Evolutionary conservation across 306 rosid genomes (phyloP).

Genomic region (Aeschynomene evenia): DNA sequence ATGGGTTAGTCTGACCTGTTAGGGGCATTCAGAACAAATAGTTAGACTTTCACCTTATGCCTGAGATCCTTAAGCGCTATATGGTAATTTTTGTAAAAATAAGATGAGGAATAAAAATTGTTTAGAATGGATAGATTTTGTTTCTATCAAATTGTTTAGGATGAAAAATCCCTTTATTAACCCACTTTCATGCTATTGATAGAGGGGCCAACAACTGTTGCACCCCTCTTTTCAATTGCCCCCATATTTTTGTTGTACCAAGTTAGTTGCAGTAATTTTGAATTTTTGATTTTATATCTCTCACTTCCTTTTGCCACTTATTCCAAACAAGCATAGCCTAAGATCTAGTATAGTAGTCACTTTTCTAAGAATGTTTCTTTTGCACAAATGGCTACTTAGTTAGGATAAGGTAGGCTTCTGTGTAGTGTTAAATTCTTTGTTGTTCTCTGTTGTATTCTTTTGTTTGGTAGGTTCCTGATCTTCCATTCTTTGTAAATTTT

Average conservation of each 20-base stretch:
- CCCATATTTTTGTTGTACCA: background rate
- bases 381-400: background rate
- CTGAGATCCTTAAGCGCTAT: background rate
- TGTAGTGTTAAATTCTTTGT: background rate
- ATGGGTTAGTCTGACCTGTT: background rate
- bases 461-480: background rate
- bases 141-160: background rate
- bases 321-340: background rate
- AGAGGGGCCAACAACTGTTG: background rate
- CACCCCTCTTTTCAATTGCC: background rate
- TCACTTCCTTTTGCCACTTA: background rate
- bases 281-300: background rate
- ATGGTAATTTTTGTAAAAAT: background rate
- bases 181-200: background rate
- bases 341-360: background rate
- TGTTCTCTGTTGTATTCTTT: background rate
- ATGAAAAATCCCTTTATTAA: conserved; percentile 1
- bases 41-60: background rate
- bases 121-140: conserved; percentile 9
- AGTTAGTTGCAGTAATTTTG: background rate
- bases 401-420: background rate
- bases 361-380: background rate
- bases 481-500: background rate
- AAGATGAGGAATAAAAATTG: background rate
- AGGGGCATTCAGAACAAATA: background rate